Conservation (phyloP, 192 early-diverging fungal genomes). For the Backusella mclennaniae region DNA sequence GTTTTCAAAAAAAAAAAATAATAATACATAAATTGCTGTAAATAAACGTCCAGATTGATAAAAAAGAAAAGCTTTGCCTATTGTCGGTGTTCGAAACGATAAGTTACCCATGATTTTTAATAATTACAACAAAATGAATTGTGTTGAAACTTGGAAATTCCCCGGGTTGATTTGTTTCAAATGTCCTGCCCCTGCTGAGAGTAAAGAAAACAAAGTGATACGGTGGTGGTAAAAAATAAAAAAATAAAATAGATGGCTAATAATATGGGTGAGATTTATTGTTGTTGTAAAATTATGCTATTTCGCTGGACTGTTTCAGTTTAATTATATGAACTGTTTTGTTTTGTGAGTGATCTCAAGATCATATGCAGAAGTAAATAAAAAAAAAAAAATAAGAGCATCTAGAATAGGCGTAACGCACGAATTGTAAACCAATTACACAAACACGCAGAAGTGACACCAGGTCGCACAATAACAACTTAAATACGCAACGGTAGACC, state of each 20-base stretch:
- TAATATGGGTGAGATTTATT: neutral
- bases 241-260: neutral
- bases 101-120: conserved; percentile 7
- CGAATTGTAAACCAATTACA: neutral
- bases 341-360: neutral
- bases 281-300: neutral
- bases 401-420: neutral
- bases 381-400: neutral
- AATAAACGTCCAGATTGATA: neutral
- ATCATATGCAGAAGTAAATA: neutral
- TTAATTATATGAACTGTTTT: neutral
- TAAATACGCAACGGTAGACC: neutral
- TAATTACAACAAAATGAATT: conserved; percentile 9
- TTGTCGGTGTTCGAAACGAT: neutral
- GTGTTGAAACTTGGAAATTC: conserved; percentile 1
- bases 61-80: neutral
- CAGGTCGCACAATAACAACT: neutral
- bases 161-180: conserved; percentile 6
- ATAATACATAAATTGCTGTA: neutral
- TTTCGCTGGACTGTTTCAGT: neutral
- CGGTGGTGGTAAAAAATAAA: neutral
- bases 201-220: neutral
- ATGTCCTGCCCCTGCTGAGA: neutral
- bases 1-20: neutral
- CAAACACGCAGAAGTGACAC: conserved; percentile 1